phyloP scores from a whole-genome alignment of 768 basidiomycete genomes.

The Floccularia luteovirens region DNA sequence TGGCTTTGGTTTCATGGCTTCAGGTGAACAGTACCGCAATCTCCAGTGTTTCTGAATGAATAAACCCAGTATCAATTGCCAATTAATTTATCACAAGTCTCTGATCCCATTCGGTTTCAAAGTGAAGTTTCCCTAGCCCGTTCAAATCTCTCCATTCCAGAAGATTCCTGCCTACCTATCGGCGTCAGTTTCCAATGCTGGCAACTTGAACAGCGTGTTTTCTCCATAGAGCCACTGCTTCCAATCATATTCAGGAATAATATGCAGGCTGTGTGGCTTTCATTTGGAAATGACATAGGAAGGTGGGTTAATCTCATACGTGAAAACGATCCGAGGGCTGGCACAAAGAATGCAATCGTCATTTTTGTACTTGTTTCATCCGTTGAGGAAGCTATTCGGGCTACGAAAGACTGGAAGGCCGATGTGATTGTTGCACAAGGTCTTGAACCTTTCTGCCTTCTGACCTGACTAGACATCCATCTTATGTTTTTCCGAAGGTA shows the following conservation, averaged over 20 bases:
- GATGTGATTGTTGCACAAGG: slow-evolving; percentile 81
- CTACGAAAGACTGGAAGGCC: slow-evolving; percentile 57
- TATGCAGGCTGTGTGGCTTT: slow-evolving; percentile 67
- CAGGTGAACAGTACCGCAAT: slow-evolving; percentile 28
- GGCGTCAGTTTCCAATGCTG: slow-evolving; percentile 75
- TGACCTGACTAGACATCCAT: slow-evolving; percentile 2
- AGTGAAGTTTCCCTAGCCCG: slow-evolving; percentile 50
- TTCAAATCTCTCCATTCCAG: slow-evolving; percentile 23
- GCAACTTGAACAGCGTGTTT: slow-evolving; percentile 49
- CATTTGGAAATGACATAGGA: slow-evolving; percentile 54
- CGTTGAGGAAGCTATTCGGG: slow-evolving; percentile 49
- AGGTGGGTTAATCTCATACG: slow-evolving; percentile 59
- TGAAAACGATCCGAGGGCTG: slow-evolving; percentile 36
- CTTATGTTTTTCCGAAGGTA: slow-evolving; percentile 34
- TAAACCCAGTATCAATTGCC: neutral
- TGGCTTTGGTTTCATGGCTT: slow-evolving; percentile 70
- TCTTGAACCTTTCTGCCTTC: slow-evolving; percentile 13
- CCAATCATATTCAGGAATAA: slow-evolving; percentile 42
- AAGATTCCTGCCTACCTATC: slow-evolving; percentile 38
- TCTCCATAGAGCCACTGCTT: slow-evolving; percentile 33
- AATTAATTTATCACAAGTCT: slow-evolving; percentile 32
- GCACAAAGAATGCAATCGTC: slow-evolving; percentile 33
- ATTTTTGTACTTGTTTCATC: slow-evolving; percentile 64
- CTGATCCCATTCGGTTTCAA: slow-evolving; percentile 31
- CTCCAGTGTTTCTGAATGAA: neutral